Conservation (phyloP, 2,329 filamentous ascomycete species). For the Penicillium sp. region DNA sequence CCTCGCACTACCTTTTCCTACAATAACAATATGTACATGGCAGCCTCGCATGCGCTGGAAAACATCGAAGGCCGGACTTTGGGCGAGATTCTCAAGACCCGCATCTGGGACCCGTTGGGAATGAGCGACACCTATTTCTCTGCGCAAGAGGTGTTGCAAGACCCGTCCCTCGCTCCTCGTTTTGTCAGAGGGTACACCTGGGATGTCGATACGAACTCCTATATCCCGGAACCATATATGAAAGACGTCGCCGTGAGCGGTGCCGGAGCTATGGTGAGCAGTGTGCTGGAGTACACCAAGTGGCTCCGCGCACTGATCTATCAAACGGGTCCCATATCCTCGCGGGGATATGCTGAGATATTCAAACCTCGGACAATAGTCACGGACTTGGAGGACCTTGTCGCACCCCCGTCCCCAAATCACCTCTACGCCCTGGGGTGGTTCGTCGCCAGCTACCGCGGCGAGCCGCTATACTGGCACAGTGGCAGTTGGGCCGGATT, state of each 20-base stretch:
- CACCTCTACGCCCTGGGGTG: conserved; percentile 27
- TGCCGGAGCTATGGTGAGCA: conserved; percentile 28
- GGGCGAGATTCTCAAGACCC: conserved; percentile 15
- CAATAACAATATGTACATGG: conserved; percentile 29
- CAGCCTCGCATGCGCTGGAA: conserved; percentile 21
- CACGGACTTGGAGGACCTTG: conserved; percentile 2
- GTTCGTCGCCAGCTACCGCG: conserved; percentile 24
- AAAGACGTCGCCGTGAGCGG: conserved; percentile 21
- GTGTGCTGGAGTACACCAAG: conserved; percentile 27
- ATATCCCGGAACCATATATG: conserved; percentile 16
- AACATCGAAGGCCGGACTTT: conserved; percentile 13
- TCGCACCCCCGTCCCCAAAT: conserved; percentile 12
- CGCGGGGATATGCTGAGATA: conserved; percentile 17
- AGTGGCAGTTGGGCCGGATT: conserved; percentile 26
- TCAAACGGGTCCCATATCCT: conserved; percentile 14
- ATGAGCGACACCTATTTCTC: conserved; percentile 30
- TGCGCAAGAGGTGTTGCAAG: conserved; percentile 12
- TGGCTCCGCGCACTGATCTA: conserved; percentile 27
- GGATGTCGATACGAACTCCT: conserved; percentile 11
- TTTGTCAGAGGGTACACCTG: conserved; percentile 25
- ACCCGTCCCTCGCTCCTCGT: conserved; percentile 2
- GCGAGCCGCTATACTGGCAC: conserved; percentile 23
- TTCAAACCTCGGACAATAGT: conserved; percentile 15
- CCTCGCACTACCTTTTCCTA: conserved; percentile 25
- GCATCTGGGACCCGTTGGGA: conserved; percentile 24